Conservation (phyloP, 2,329 filamentous ascomycete species). For the Teratosphaeriaceae sp. region DNA sequence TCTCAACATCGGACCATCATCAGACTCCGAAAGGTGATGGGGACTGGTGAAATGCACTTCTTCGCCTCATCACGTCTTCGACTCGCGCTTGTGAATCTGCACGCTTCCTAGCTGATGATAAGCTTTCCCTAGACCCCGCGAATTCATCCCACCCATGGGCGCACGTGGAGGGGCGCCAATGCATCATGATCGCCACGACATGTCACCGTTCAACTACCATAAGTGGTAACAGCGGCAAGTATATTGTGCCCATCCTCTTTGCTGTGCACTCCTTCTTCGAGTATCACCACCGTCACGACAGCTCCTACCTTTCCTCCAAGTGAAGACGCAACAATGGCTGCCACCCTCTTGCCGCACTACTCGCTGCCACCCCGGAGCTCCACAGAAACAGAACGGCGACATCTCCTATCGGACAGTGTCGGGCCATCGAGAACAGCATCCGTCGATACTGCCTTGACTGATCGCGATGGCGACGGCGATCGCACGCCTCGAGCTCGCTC, state of each 20-base stretch:
- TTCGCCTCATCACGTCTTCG: too few relatives aligned
- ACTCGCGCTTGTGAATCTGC: too few relatives aligned
- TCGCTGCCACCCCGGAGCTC: slow-evolving; percentile 5
- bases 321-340: background rate
- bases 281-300: too few relatives aligned
- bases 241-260: too few relatives aligned
- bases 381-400: slow-evolving; percentile 32
- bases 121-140: background rate
- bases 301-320: too few relatives aligned
- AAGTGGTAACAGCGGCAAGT: too few relatives aligned
- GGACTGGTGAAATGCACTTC: too few relatives aligned
- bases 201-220: background rate
- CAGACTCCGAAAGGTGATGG: too few relatives aligned
- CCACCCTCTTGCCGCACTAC: background rate
- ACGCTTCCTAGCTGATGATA: background rate
- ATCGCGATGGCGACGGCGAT: slow-evolving; percentile 43
- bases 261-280: too few relatives aligned
- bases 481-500: slow-evolving; percentile 14
- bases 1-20: too few relatives aligned
- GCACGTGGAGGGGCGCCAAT: background rate
- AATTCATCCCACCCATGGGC: background rate
- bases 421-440: slow-evolving; percentile 12
- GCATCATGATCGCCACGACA: background rate
- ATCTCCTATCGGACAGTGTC: slow-evolving; percentile 15
- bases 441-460: slow-evolving; percentile 39